Evolutionary conservation across 257 asterid genomes (phyloP).

Genomic region (Echium plantagineum): DNA sequence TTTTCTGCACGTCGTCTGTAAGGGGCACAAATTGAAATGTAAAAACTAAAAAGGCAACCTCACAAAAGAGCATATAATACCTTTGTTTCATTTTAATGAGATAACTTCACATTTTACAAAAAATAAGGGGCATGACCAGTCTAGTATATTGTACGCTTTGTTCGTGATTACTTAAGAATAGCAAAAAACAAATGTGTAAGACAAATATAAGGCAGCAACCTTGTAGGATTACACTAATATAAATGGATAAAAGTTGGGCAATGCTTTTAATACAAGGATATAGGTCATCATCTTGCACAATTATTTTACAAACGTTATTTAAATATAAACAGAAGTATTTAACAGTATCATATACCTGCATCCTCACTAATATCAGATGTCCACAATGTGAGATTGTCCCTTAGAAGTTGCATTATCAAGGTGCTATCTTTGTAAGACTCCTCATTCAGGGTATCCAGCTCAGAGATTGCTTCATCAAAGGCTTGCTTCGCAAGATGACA

Average conservation of each 20-base stretch:
- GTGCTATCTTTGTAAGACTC: conserved; percentile 94
- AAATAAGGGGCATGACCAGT: not conserved
- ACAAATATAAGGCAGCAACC: not conserved
- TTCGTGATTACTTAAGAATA: too few relatives aligned
- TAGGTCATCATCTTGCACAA: not conserved
- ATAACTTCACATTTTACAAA: not conserved
- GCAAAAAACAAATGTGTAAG: not conserved
- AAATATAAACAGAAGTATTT: not conserved
- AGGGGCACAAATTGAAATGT: not conserved
- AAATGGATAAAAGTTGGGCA: not conserved
- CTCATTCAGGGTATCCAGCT: conserved; percentile 73
- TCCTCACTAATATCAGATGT: conserved; percentile 84
- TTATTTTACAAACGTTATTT: too few relatives aligned
- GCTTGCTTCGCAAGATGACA: conserved; percentile 95
- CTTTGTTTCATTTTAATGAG: not conserved
- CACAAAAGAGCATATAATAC: too few relatives aligned
- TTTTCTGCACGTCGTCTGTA: not conserved
- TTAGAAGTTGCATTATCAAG: conserved; percentile 81
- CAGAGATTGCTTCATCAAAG: conserved; percentile 91
- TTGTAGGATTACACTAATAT: not conserved
- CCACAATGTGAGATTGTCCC: conserved; percentile 91
- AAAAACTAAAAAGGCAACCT: not conserved
- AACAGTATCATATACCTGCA: conserved; percentile 32
- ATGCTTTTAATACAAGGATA: not conserved
- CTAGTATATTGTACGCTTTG: not conserved